Evolutionary conservation across 225 moss, liverwort and hornwort species (phyloP), one percentile per base, ranked within the genome.

Genomic region (Physcomitrellopsis africana): DNA sequence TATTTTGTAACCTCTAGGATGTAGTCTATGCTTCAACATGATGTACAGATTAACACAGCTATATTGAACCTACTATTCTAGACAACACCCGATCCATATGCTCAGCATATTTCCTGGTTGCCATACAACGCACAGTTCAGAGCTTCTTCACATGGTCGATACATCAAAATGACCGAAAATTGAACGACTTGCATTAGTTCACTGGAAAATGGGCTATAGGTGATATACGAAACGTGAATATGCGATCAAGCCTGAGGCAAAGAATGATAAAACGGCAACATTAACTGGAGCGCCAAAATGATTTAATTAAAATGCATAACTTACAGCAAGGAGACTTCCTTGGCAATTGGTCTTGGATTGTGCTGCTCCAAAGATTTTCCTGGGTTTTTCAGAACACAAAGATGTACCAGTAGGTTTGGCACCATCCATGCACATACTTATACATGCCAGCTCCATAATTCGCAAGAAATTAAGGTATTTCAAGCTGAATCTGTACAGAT

Each of bases 31-130:
- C 51, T 70, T 67, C 9, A 22, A 68, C 45, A 74, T 24, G 65
- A 65, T 59, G 56, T 65, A 74, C 69, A 82, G 58, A 69, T 22
- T 63, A 32, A 43, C 42, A 51, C 44, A 81, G 8, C 51, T 22
- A 70, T 65, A 52, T 17, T 66, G 48, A 60, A 60, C 26, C 74
- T 57, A 64, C 24, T 1, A 48, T 55, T 54, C 17, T 62, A 42
- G 68, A 47, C 60, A 62, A 46, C 46, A 45, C 53, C 52, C 46
- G 65, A 37, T 70, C 41, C 65, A 65, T 59, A 37, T 32, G 63
- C 69, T 77, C 81, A 55, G 42, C 47, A 32, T 29, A 58, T 55
- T 73, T 56, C 69, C 78, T 78, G 69, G 1, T 69, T 51, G 3
- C 2, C 22, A 73, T 61, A 17, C 19, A 60, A 51, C 3, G 14